phyloP scores from a whole-genome alignment of 2,329 filamentous ascomycete species.

The Phialocephala sp. region DNA sequence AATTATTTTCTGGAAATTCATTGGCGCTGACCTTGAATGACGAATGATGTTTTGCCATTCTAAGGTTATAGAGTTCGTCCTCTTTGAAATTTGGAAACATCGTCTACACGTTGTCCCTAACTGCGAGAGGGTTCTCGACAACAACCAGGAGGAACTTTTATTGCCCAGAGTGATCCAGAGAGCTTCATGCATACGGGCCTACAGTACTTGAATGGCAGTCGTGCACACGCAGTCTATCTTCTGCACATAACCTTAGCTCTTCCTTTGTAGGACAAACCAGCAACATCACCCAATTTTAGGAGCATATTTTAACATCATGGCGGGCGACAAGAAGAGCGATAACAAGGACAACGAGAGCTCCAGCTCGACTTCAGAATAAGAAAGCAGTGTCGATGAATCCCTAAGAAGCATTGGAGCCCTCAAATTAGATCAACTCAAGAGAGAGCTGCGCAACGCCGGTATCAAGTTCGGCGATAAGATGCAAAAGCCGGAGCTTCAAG shows the following conservation, averaged over 20 bases:
- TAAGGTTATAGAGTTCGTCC: background rate
- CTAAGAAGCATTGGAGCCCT: background rate
- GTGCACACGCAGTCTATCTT: background rate
- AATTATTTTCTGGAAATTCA: too few relatives aligned
- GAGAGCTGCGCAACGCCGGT: background rate
- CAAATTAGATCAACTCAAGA: background rate
- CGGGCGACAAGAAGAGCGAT: background rate
- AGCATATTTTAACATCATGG: background rate
- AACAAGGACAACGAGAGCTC: background rate
- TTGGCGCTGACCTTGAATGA: too few relatives aligned
- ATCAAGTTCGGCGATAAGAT: background rate
- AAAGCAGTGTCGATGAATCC: background rate
- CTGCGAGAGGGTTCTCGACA: background rate
- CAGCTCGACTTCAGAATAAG: background rate
- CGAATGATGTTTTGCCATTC: background rate
- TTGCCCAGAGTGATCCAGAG: background rate
- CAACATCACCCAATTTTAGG: background rate
- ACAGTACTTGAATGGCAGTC: background rate
- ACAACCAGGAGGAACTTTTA: background rate
- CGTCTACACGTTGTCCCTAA: background rate
- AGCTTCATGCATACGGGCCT: background rate
- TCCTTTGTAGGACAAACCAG: background rate
- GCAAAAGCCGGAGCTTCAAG: background rate
- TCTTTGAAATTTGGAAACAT: background rate
- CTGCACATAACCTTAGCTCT: background rate